Base-by-base conservation (phyloP, 345 rosid species). In the Turritis glabra region DNA sequence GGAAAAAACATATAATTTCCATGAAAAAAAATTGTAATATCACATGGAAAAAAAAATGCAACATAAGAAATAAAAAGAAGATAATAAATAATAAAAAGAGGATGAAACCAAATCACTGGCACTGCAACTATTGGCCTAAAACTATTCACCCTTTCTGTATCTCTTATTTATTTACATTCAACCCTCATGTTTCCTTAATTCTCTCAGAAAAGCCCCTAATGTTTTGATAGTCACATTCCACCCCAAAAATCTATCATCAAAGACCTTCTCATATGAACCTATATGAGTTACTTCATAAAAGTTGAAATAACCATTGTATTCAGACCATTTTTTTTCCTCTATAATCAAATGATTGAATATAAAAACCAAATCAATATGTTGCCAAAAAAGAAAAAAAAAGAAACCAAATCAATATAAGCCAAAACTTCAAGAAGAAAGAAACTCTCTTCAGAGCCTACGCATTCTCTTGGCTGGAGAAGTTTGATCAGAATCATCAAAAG, bases 401-500 rank as follows among this genome's bases (percentile, higher is more conserved):
- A 17, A 60, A 33, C 60, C 30, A 23, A 62, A 53, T 63, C 62
- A 70, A 71, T 78, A 72, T 69, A 76, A 52, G 21, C 70, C 69
- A 76, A 76, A 76, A 69, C 75, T 69, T 35, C 64, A 69, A 61
- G 70, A 68, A 63, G 56, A 61, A 61, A 22, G 19, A 40, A 75
- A 60, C 56, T 23, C 75, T 67, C 75, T 65, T 71, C 67, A 77
- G 41, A 71, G 82, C 71, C 69, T 73, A 72, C 74, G 73, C 32
- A 66, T 76, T 81, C 81, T 90, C 87, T 78, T 87, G 59, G 43
- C 32, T 8, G 80, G 70, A 63, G 69, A 71, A 76, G 67, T 71
- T 64, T 76, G 79, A 69, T 81, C 86, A 52, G 64, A 63, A 43
- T 47, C 82, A 58, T 72, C 82, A 81, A 85, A 90, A 54, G 86